A percentile compares a stretch with the other conserved stretches of the same genome.
phyloP scores from a whole-genome alignment of 2,329 filamentous ascomycete species.

The Xylariales sp. region DNA sequence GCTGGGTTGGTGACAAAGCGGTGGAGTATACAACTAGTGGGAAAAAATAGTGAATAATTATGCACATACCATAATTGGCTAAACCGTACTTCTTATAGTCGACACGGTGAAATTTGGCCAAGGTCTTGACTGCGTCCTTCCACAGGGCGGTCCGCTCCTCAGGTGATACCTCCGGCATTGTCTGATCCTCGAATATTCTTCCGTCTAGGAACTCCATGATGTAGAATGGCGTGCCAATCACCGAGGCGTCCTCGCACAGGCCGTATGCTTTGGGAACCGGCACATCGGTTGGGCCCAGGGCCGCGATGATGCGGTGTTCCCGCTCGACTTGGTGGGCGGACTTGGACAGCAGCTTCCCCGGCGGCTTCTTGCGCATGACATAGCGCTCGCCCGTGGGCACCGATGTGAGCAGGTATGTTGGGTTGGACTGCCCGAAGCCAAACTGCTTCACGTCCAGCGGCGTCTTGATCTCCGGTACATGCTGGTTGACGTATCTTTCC shows the following conservation, averaged over 20 bases:
- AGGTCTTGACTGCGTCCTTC: slow-evolving; percentile 73
- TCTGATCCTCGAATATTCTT: slow-evolving; percentile 84
- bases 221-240: slow-evolving; percentile 88
- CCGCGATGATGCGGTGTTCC: slow-evolving; percentile 83
- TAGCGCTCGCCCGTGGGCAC: slow-evolving; percentile 52
- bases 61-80: slow-evolving; percentile 48
- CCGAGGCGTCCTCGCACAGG: slow-evolving; percentile 74
- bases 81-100: slow-evolving; percentile 62
- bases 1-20: no score
- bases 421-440: slow-evolving; percentile 11
- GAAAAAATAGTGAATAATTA: not conserved
- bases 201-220: slow-evolving; percentile 94
- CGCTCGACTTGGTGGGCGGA: slow-evolving; percentile 92
- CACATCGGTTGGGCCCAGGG: slow-evolving; percentile 71
- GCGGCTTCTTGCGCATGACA: slow-evolving; percentile 92
- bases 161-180: slow-evolving; percentile 66
- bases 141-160: slow-evolving; percentile 65
- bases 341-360: slow-evolving; percentile 81
- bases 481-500: slow-evolving; percentile 66
- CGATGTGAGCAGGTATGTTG: slow-evolving; percentile 8
- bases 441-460: slow-evolving; percentile 81
- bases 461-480: slow-evolving; percentile 75
- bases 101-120: slow-evolving; percentile 79
- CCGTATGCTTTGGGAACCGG: slow-evolving; percentile 78
- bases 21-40: not conserved